A percentile compares a stretch with the other conserved stretches of the same genome.
Evolutionary conservation across 495 filamentous ascomycete genomes (phyloP).

Genomic region (Penicillium arizonense): DNA sequence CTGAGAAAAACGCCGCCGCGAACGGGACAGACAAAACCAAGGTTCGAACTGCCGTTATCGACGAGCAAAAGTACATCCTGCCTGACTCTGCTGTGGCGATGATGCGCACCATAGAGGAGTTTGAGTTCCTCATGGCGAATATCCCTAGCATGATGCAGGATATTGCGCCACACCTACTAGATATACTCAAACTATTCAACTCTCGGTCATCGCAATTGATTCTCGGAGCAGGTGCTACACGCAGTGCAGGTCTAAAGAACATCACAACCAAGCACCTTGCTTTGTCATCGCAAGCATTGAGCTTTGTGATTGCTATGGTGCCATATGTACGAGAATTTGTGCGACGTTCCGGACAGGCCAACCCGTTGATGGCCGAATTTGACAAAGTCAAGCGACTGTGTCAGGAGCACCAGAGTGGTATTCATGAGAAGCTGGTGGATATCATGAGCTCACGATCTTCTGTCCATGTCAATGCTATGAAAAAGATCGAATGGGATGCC

Average conservation of each 20-base stretch:
- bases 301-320: conserved; percentile 82
- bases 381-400: conserved; percentile 87
- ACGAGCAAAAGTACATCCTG: conserved; percentile 82
- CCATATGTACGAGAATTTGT: conserved; percentile 92
- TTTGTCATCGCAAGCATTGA: conserved; percentile 83
- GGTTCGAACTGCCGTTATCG: conserved; percentile 70
- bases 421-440: conserved; percentile 92
- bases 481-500: conserved; percentile 73
- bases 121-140: conserved; percentile 75
- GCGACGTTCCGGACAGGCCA: conserved; percentile 68
- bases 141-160: conserved; percentile 88
- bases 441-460: conserved; percentile 85
- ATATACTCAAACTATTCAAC: conserved; percentile 87
- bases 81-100: conserved; percentile 78
- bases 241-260: conserved; percentile 88
- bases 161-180: conserved; percentile 67
- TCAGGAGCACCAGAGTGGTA: conserved; percentile 90
- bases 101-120: conserved; percentile 75
- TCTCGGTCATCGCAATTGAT: conserved; percentile 91
- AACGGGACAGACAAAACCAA: conserved; percentile 69
- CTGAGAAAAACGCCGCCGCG: conserved; percentile 27
- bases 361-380: conserved; percentile 77
- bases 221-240: conserved; percentile 87
- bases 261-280: conserved; percentile 97
- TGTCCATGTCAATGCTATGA: conserved; percentile 71